Evolutionary conservation across 2,329 filamentous ascomycete genomes (phyloP), one percentile per base, ranked within the genome.

Genomic region (Chrysoporthe puriensis): DNA sequence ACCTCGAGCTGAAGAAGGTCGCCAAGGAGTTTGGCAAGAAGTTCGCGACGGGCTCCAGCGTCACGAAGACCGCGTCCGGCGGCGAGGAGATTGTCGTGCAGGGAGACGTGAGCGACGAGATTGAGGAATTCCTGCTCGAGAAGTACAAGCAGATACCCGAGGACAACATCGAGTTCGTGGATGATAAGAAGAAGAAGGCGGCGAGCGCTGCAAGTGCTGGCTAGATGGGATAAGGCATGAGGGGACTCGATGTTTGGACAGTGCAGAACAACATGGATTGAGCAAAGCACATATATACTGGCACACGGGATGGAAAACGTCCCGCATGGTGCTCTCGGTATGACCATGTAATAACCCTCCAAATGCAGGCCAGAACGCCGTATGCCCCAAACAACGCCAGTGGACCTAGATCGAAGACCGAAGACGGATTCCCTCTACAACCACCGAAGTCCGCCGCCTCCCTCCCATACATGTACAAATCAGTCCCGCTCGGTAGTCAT

Each of bases 1-100:
- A 93, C 0, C 80, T 98, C 54, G 95, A 98, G 66, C 86, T 97
- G 75, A 99, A 99, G 81, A 98, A 97, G 83, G 86, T 83, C 8
- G 90, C 94, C 68, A 98, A 98, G 84, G 96, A 98, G 76, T 90
- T 98, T 73, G 96, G 96, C 71, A 99, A 98, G 87, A 98, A 97
- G 82, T 98, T 99, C 77, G 96, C 96, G 42, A 98, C 96, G 11
- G 96, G 96, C 0, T 91, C 90, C 18, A 94, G 91, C 57, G 96
- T 99, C 57, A 98, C 95, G 9, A 97, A 97, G 82, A 87, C 91
- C 1, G 87, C 93, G 0, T 90, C 89, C 66, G 93, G 93, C 32
- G 92, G 92, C 21, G 96, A 99, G 80, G 96, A 98, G 81, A 98
- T 99, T 77, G 96, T 97, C 4, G 93, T 99, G 26, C 96, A 99